phyloP scores from a whole-genome alignment of 2,329 filamentous ascomycete species.

The Claviceps spartinae region DNA sequence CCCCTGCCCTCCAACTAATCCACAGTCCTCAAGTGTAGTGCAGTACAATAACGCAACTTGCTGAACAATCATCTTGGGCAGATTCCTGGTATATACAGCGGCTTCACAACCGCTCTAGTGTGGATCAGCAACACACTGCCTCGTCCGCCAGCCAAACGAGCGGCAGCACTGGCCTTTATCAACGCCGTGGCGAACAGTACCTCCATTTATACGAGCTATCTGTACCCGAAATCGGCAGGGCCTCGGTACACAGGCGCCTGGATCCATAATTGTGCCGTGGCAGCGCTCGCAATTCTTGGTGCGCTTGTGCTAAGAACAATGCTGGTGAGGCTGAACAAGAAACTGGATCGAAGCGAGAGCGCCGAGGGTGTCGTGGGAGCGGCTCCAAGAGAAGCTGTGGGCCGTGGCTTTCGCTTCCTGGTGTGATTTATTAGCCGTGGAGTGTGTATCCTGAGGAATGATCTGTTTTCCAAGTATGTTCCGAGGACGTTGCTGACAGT shows the following conservation, averaged over 20 bases:
- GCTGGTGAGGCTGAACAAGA: constrained; percentile 53
- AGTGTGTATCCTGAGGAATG: too few species aligned
- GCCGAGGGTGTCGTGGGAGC: constrained; percentile 41
- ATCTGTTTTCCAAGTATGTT: too few species aligned
- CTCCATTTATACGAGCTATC: constrained; percentile 56
- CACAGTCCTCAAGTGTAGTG: neutral
- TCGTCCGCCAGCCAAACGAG: constrained; percentile 60
- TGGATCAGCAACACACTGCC: constrained; percentile 71
- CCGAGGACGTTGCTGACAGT: too few species aligned
- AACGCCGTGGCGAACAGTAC: constrained; percentile 46
- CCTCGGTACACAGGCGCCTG: constrained; percentile 43
- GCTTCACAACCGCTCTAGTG: constrained; percentile 53
- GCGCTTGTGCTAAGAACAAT: constrained; percentile 50
- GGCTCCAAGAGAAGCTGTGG: constrained; percentile 38
- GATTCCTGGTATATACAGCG: constrained; percentile 47
- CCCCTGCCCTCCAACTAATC: neutral
- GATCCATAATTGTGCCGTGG: constrained; percentile 53
- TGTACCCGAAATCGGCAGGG: constrained; percentile 42
- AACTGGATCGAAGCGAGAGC: constrained; percentile 48
- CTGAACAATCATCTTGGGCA: constrained; percentile 5
- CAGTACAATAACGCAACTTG: neutral
- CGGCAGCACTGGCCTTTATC: constrained; percentile 57
- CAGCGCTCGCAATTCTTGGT: constrained; percentile 48
- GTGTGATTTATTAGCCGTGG: constrained; percentile 21
- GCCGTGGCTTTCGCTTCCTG: constrained; percentile 54